These are phyloP conservation scores for Candida sp. DNA, from an alignment of 1,139 yeast species.

Conservation along the genomic window DNA sequence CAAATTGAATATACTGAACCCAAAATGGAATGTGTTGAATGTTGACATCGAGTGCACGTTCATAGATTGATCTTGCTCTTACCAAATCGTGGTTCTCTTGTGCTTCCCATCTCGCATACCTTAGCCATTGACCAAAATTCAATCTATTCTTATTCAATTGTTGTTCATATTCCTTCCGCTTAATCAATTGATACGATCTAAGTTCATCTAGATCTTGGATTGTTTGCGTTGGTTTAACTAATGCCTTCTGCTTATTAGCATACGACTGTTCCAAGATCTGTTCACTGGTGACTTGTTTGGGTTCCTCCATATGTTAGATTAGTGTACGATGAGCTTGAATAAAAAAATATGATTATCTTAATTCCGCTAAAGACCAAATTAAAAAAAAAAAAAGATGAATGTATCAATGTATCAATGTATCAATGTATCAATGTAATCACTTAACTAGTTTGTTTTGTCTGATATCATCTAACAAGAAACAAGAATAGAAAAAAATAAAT, in stretches of 20 bases:
- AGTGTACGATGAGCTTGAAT: too few species aligned
- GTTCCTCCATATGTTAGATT: not conserved
- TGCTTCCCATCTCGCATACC: slow-evolving; percentile 88
- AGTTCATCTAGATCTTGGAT: slow-evolving; percentile 82
- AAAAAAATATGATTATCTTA: too few species aligned
- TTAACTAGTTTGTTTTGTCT: too few species aligned
- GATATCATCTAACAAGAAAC: not conserved
- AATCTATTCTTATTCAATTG: slow-evolving; percentile 79
- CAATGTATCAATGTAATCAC: too few species aligned
- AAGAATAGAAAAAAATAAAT: not conserved
- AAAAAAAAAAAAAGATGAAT: too few species aligned
- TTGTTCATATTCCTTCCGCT: slow-evolving; percentile 79
- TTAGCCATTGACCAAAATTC: slow-evolving; percentile 85
- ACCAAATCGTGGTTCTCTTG: slow-evolving; percentile 70
- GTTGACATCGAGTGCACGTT: slow-evolving; percentile 81
- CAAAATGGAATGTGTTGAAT: slow-evolving; percentile 76
- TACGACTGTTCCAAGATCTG: slow-evolving; percentile 37
- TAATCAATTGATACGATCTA: slow-evolving; percentile 68
- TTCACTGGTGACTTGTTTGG: slow-evolving; percentile 30
- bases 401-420: too few species aligned
- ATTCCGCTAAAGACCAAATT: too few species aligned
- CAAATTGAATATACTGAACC: slow-evolving; percentile 80
- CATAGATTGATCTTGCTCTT: slow-evolving; percentile 81
- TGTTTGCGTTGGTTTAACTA: slow-evolving; percentile 46
- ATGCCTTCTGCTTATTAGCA: slow-evolving; percentile 23